These are phyloP conservation scores for Scytalidium sp. DNA, from an alignment of 2,329 filamentous ascomycete species.

Conservation along the genomic window DNA sequence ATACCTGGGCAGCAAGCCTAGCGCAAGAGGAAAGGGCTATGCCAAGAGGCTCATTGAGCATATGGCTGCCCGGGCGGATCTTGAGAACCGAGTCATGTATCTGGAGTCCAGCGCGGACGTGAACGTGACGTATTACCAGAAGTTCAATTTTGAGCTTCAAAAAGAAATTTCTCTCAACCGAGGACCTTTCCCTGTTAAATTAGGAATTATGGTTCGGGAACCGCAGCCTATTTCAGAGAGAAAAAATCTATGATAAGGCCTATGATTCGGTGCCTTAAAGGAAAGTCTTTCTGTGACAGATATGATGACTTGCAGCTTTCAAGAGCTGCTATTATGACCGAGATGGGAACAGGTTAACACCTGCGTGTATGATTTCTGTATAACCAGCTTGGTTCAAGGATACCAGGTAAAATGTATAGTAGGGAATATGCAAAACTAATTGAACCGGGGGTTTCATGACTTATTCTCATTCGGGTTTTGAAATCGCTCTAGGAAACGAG, in stretches of 20 bases:
- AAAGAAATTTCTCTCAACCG: constrained; percentile 62
- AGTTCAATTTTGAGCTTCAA: constrained; percentile 68
- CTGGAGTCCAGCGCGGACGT: constrained; percentile 70
- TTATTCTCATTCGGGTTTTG: not conserved
- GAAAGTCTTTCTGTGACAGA: too few species aligned
- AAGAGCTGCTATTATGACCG: too few species aligned
- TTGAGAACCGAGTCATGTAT: constrained; percentile 66
- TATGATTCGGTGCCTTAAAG: too few species aligned
- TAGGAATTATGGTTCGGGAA: constrained; percentile 83
- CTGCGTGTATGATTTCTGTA: too few species aligned
- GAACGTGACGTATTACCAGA: constrained; percentile 71
- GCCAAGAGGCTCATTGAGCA: constrained; percentile 68
- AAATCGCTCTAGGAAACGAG: not conserved
- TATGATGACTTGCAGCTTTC: too few species aligned
- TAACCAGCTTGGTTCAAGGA: too few species aligned
- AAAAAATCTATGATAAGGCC: too few species aligned
- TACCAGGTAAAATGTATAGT: too few species aligned
- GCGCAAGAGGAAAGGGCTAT: constrained; percentile 69
- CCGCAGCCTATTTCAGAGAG: constrained; percentile 35
- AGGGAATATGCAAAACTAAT: too few species aligned
- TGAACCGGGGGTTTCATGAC: too few species aligned
- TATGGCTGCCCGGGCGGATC: constrained; percentile 67
- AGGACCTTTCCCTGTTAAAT: constrained; percentile 54
- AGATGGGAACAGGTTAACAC: too few species aligned
- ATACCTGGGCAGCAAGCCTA: constrained; percentile 74